Conservation (phyloP, 805 yeast species). For the Clavispora fructus region DNA sequence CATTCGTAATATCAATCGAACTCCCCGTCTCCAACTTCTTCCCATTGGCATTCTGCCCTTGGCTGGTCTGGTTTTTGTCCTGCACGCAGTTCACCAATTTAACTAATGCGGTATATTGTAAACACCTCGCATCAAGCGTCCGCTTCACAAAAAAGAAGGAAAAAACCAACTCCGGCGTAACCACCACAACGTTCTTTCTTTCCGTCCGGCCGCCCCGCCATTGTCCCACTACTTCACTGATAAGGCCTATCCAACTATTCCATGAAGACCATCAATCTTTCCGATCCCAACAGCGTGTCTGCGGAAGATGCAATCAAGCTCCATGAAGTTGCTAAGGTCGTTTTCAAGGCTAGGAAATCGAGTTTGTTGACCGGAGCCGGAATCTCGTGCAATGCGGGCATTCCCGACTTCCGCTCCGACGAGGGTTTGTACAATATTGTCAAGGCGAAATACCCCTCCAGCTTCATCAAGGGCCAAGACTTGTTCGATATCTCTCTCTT, state of each 20-base stretch:
- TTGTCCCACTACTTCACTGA: not conserved
- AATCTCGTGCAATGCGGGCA: slow-evolving; percentile 93
- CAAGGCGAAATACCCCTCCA: slow-evolving; percentile 54
- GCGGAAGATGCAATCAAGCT: slow-evolving; percentile 29
- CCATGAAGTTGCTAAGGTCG: slow-evolving; percentile 34
- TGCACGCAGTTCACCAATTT: slow-evolving; percentile 3
- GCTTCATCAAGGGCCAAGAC: slow-evolving; percentile 78
- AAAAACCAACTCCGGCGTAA: not conserved
- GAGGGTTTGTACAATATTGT: slow-evolving; percentile 78
- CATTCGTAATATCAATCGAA: too few species aligned
- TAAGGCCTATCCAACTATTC: not conserved
- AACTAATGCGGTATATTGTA: slow-evolving; percentile 14
- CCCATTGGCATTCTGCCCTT: too few species aligned
- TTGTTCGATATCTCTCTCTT: slow-evolving; percentile 84
- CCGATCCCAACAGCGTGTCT: slow-evolving; percentile 13
- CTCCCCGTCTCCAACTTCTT: too few species aligned
- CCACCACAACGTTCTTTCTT: not conserved
- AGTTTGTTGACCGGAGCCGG: slow-evolving; percentile 91
- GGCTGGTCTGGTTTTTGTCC: not conserved
- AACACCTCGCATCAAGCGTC: slow-evolving; percentile 6
- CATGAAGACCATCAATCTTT: slow-evolving; percentile 29
- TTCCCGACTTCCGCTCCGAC: slow-evolving; percentile 87
- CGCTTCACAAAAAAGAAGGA: not conserved
- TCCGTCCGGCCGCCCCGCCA: not conserved
- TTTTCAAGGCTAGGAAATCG: slow-evolving; percentile 53